Base-by-base conservation (phyloP, 163 green algal genomes). In the Scenedesmus sp. region DNA sequence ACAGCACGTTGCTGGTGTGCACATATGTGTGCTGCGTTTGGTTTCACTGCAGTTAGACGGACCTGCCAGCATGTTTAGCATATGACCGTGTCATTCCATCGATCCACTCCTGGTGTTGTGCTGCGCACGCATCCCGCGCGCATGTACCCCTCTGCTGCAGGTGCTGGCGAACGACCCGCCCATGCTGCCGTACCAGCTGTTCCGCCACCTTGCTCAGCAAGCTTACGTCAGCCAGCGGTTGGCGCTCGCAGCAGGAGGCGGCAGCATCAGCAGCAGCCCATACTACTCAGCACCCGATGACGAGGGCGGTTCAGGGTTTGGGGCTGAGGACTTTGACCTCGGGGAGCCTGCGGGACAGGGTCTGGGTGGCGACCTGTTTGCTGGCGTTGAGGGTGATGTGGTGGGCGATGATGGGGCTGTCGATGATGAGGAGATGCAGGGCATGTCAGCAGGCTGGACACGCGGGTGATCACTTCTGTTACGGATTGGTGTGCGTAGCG, bases 101-200 rank as follows among this genome's bases (percentile, higher is more conserved):
- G n/a, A n/a, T n/a, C 49, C 49, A 56, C 49, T 80, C 30, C 30
- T 80, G 70, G 10, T 18, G n/a, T n/a, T n/a, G n/a, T n/a, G n/a
- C n/a, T n/a, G n/a, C n/a, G n/a, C n/a, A n/a, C 43, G 70, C 70
- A 44, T 42, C 43, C 33, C 9, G 10, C 43, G n/a, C 30, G n/a
- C 10, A 22, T 86, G 18, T 85, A 5, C 80, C 22, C 22, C 3
- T 68, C 30, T 44, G 22, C 22, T 88, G 72, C 72, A 90, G 85
- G 85, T 61, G 44, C 30, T 85, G 72, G 12, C 44, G 2, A 42
- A 65, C 10, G 85, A 90, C 37, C 85, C 85, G 2, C 85, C 85
- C 3, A 24, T 90, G 85, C 72, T 90, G 46, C 85, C 85, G 0
- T 76, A 90, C 72, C 85, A 90, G 72, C 85, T 90, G 15, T 90